Evolutionary conservation across 2,329 filamentous ascomycete genomes (phyloP), one percentile per base, ranked within the genome.

Genomic region (Hymenoscyphus repandus): DNA sequence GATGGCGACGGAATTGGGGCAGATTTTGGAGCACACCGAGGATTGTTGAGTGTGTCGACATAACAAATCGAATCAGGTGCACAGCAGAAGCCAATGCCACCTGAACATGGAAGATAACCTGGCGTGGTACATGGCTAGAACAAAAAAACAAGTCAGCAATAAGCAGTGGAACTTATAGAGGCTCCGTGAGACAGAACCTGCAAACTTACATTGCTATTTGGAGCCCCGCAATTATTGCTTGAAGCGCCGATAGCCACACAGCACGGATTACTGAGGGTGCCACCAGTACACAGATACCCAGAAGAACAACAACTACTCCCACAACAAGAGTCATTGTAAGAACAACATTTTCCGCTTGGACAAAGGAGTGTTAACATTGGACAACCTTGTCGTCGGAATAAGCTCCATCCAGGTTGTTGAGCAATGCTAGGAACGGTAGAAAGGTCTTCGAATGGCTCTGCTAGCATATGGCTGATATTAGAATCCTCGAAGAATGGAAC

Each of bases 241-340:
- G 20, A 15, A 38, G 36, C 34, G 6, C 32, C 13, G 34, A 47
- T 47, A 15, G 45, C 45, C 6, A 47, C 45, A 17, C 45, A 47
- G 15, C 45, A 47, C 15, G 34, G 45, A 37, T 27, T 39, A 30
- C 34, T 39, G 36, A 33, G 17, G 18, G 45, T 47, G 22, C 45
- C 45, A 12, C 45, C 45, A 18, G 45, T 47, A 30, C 45, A 47
- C 7, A 47, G 45, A 47, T 37, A 47, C n/a, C 45, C 45, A 31
- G 34, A 38, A 11, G 34, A 32, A 34, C 45, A 47, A 18, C 45
- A 47, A 47, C 30, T 47, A 10, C 38, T 39, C 22, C 45, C 45
- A 37, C 45, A 47, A 18, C 45, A 47, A 18, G 32, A 17, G n/a
- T 32, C 15, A 18, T 6, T 32, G 13, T 47, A 47, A 20, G 32